Percentiles rank a stretch among this genome's conserved stretches.
phyloP scores from a whole-genome alignment of 352 stramenopile genomes.

The Pythium aphanidermatum region DNA sequence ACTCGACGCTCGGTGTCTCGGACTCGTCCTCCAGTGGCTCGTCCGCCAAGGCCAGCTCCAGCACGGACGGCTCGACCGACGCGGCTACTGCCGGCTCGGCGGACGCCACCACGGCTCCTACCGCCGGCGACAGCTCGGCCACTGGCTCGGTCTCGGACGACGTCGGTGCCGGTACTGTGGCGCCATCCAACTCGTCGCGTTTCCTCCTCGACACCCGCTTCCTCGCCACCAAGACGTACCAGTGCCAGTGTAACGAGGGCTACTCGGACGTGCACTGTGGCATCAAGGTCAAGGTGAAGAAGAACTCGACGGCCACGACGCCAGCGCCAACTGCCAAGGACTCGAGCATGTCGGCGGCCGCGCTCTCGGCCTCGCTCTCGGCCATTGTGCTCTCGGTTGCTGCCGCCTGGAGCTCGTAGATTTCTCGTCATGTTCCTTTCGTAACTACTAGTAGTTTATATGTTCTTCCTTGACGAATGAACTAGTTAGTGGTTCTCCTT shows the following conservation, averaged over 20 bases:
- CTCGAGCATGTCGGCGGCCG: not conserved
- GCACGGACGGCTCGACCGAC: not conserved
- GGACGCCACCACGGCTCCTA: not conserved
- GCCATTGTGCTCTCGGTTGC: not conserved
- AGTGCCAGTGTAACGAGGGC: slow-evolving; percentile 51
- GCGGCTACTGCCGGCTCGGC: not conserved
- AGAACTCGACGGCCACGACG: not conserved
- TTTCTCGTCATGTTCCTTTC: too few species aligned
- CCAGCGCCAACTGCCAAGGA: not conserved
- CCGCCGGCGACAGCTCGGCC: not conserved
- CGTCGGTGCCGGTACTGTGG: not conserved
- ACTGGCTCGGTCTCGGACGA: too few species aligned
- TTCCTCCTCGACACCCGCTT: too few species aligned
- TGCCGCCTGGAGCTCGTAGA: not conserved
- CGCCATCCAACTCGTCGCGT: not conserved
- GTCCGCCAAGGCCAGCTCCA: slow-evolving; percentile 4
- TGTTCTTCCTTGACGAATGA: too few species aligned
- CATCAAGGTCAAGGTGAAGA: slow-evolving; percentile 35
- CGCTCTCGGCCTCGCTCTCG: slow-evolving; percentile 2
- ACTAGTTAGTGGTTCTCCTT: too few species aligned
- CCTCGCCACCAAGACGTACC: slow-evolving; percentile 18
- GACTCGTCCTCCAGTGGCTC: too few species aligned
- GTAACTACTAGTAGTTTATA: too few species aligned
- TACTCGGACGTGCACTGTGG: slow-evolving; percentile 58
- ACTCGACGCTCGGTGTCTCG: slow-evolving; percentile 15